Base-by-base conservation (phyloP, 2,329 filamentous ascomycete species). In the Domatiomyces globalis region DNA sequence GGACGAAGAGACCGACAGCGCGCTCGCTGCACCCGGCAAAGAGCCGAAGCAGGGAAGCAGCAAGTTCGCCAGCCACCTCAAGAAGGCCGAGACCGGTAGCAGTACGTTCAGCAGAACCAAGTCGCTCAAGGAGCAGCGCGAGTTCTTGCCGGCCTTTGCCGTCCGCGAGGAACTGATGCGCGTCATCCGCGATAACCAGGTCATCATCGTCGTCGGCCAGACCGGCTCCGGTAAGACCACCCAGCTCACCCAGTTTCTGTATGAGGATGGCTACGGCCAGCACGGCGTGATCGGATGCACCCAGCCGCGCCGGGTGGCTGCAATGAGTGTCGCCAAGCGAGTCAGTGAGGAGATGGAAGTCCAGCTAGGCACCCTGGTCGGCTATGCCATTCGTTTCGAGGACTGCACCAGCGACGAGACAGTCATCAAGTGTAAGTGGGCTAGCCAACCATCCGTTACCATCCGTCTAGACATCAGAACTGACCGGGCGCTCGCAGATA, bases 321-420 rank as follows among this genome's bases (percentile, higher is more conserved):
- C 92, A 56, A 95, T 96, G 83, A 95, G 88, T 1, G 92, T 98
- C 2, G 92, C 92, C 1, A 96, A 96, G 67, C 88, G 92, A 73
- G 92, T 98, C 42, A 87, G 87, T 52, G 92, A 98, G 69, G 92
- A 98, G 70, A 98, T 98, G 94, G 86, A 95, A 60, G 88, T 94
- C 45, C 83, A 83, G 51, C 73, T 98, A 8, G 92, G 92, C 47
- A 83, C 84, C 51, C 78, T 83, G 0, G 94, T 98, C 39, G 92
- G 92, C 27, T 98, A 98, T 67, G 88, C 92, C 0, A 98, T 98
- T 65, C 88, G 92, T 50, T 98, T 98, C 62, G 92, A 98, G 65
- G 94, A 98, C 66, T 95, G 89, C 67, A 98, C 92, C 1, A 95
- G 87, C 72, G 87, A 88, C 60, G 85, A 96, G 52, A 98, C 92